Evolutionary conservation across 208 protist species (phyloP).

Genomic region (Giardia duodenalis): DNA sequence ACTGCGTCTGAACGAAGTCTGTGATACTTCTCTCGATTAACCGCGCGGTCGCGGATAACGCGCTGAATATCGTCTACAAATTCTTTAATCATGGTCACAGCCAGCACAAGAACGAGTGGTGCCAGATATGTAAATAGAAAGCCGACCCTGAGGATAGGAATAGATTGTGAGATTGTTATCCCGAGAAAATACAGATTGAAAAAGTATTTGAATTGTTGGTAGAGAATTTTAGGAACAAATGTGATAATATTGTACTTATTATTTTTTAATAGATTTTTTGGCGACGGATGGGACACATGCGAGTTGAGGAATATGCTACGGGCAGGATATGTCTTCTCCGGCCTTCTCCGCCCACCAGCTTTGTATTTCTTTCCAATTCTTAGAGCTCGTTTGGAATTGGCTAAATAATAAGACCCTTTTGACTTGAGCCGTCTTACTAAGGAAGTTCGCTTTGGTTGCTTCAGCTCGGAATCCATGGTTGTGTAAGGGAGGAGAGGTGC

Average conservation of each 20-base stretch:
- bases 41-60: conserved; percentile 59
- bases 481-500: background rate
- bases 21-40: background rate
- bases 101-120: conserved; percentile 68
- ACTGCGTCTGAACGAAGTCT: background rate
- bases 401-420: background rate
- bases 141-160: conserved; percentile 56
- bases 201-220: conserved; percentile 59
- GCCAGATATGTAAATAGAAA: conserved; percentile 80
- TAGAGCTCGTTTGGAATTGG: background rate
- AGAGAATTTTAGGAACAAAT: conserved; percentile 53
- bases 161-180: conserved; percentile 55
- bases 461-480: background rate
- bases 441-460: background rate
- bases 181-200: conserved; percentile 61
- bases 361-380: background rate
- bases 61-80: conserved; percentile 76
- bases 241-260: conserved; percentile 56
- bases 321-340: background rate
- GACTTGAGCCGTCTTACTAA: background rate
- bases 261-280: conserved; percentile 54
- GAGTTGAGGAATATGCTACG: background rate
- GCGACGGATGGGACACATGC: background rate
- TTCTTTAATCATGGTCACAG: conserved; percentile 71
- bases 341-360: background rate